Percentiles rank a stretch among this genome's conserved stretches.
Conservation (phyloP, 208 protist genomes). For the Tritrichomonas musculus region DNA sequence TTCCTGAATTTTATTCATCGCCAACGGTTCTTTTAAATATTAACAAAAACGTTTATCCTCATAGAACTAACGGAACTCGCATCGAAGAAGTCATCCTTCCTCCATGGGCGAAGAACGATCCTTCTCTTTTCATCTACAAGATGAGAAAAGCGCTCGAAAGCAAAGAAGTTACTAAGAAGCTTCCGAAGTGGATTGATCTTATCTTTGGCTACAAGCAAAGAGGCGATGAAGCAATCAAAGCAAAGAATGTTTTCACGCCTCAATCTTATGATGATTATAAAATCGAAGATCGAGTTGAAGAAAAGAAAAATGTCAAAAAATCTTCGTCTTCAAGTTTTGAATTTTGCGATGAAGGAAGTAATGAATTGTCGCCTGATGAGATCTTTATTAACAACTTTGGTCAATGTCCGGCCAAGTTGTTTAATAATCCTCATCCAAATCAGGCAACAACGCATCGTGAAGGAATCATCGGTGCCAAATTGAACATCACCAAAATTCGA, state of each 20-base stretch:
- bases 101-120: background rate
- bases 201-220: background rate
- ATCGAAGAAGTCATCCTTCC: constrained; percentile 39
- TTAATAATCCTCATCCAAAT: background rate
- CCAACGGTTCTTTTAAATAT: constrained; percentile 51
- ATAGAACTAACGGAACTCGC: constrained; percentile 36
- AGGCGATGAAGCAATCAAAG: background rate
- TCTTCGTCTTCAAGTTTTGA: too few species aligned
- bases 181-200: constrained; percentile 47
- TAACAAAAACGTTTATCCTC: constrained; percentile 48
- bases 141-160: constrained; percentile 24
- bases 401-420: background rate
- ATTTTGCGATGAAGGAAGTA: too few species aligned
- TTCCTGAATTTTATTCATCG: constrained; percentile 60
- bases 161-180: background rate
- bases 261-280: background rate
- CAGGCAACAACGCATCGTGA: too few species aligned
- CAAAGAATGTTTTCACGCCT: constrained; percentile 14
- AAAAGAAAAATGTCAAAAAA: too few species aligned
- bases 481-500: too few species aligned
- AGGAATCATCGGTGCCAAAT: too few species aligned
- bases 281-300: too few species aligned
- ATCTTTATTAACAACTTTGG: background rate
- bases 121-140: background rate
- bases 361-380: background rate